These are phyloP conservation scores for Macroventuria anomochaeta DNA, from an alignment of 2,329 filamentous ascomycete genomes.

Conservation along the genomic window DNA sequence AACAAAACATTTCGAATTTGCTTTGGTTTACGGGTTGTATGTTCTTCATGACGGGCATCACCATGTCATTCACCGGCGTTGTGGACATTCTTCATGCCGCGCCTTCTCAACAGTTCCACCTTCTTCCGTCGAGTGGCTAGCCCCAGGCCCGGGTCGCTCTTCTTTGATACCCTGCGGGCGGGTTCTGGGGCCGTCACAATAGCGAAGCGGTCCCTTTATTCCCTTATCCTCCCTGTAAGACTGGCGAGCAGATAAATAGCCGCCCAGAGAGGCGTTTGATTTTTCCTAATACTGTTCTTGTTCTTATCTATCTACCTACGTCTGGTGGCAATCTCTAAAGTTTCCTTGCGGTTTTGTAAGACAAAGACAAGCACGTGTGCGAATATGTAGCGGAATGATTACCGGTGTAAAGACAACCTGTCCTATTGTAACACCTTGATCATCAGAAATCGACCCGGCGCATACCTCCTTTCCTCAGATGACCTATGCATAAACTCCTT, in stretches of 20 bases:
- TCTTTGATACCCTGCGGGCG: conserved; percentile 46
- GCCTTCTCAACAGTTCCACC: conserved; percentile 29
- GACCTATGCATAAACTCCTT: background rate
- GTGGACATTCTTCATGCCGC: conserved; percentile 42
- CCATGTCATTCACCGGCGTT: conserved; percentile 48
- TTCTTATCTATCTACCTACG: conserved; percentile 22
- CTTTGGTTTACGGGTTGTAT: conserved; percentile 48
- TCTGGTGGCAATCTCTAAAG: conserved; percentile 17
- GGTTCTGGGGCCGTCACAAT: conserved; percentile 31
- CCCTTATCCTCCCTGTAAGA: conserved; percentile 20
- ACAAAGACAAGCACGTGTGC: conserved; percentile 22
- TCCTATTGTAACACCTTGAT: conserved; percentile 2
- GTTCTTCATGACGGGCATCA: conserved; percentile 41
- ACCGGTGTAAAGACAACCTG: conserved; percentile 8
- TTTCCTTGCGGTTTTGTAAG: conserved; percentile 23
- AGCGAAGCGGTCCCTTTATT: conserved; percentile 29
- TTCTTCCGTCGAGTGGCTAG: conserved; percentile 41
- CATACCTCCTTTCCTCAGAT: background rate
- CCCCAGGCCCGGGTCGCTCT: conserved; percentile 39
- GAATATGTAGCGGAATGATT: conserved; percentile 21
- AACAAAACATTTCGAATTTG: conserved; percentile 38
- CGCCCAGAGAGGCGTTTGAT: conserved; percentile 21
- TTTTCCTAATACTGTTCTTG: conserved; percentile 30
- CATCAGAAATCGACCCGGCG: background rate
- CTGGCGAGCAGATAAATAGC: conserved; percentile 19